Percentiles rank a stretch among this genome's conserved stretches.
These are phyloP conservation scores for Gossypium trilobum DNA, from an alignment of 441 rosid genomes.

Conservation along the genomic window DNA sequence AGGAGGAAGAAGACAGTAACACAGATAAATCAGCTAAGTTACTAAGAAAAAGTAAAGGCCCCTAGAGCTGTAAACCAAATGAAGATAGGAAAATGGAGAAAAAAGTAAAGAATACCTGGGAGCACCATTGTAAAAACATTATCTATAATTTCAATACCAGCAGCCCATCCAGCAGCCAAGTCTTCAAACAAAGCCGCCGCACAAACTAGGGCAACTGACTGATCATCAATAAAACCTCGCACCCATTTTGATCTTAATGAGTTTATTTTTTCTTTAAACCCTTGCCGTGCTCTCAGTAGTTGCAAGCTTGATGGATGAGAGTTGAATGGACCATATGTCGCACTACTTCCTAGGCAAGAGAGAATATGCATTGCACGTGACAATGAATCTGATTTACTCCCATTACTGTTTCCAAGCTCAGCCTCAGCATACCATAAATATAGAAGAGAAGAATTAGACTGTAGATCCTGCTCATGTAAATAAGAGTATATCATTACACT, in stretches of 20 bases:
- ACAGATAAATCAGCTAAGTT: neutral
- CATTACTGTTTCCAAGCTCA: constrained; percentile 43
- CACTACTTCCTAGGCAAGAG: constrained; percentile 70
- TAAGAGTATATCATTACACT: neutral
- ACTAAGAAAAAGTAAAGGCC: neutral
- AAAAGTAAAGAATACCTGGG: constrained; percentile 54
- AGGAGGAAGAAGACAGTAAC: neutral
- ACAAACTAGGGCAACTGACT: constrained; percentile 62
- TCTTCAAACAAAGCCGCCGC: constrained; percentile 85
- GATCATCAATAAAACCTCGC: constrained; percentile 60
- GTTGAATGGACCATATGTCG: constrained; percentile 50
- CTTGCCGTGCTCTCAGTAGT: constrained; percentile 82
- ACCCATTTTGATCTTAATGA: constrained; percentile 54
- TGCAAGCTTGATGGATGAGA: constrained; percentile 65
- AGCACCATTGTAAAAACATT: constrained; percentile 65
- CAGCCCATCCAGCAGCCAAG: constrained; percentile 53
- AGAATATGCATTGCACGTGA: constrained; percentile 65
- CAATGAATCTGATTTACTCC: constrained; percentile 33
- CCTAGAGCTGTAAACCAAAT: neutral
- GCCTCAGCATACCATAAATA: constrained; percentile 86
- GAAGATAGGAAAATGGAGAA: neutral
- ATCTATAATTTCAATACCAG: constrained; percentile 55
- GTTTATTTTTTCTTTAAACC: constrained; percentile 63
- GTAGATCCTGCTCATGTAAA: constrained; percentile 45
- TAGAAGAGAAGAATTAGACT: constrained; percentile 53